phyloP scores from a whole-genome alignment of 345 rosid species.

The Hibiscus trionum region DNA sequence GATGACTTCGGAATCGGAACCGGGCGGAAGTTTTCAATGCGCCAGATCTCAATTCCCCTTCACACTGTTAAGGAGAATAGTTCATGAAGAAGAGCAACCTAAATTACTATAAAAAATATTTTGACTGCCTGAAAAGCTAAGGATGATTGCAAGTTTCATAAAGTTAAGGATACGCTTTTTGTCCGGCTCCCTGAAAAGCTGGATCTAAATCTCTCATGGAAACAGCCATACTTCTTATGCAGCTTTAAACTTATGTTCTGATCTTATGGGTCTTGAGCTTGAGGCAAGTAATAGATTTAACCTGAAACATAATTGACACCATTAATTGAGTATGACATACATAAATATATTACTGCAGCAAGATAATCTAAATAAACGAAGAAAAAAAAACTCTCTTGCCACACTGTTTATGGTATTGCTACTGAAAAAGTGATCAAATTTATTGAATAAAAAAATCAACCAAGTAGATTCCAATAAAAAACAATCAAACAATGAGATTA shows the following conservation, averaged over 20 bases:
- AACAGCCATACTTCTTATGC: conserved; percentile 64
- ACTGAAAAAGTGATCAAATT: background rate
- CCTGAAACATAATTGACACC: conserved; percentile 27
- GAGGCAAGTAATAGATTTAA: conserved; percentile 15
- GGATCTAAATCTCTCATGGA: conserved; percentile 98
- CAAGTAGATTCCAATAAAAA: too few species aligned
- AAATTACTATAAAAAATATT: background rate
- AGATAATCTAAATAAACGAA: background rate
- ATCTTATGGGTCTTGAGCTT: conserved; percentile 23
- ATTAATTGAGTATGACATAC: conserved; percentile 7
- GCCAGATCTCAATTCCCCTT: conserved; percentile 94
- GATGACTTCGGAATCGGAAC: conserved; percentile 58
- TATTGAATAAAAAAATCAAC: background rate
- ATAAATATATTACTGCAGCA: background rate
- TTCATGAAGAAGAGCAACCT: background rate
- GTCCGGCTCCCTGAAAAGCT: conserved; percentile 97
- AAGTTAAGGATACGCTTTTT: conserved; percentile 84
- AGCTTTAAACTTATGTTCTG: conserved; percentile 21
- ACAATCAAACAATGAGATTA: background rate
- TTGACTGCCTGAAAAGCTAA: background rate
- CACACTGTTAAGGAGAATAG: conserved; percentile 42
- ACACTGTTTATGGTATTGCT: background rate
- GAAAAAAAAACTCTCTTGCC: background rate
- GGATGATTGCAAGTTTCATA: background rate
- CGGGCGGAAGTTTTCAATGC: conserved; percentile 84